Conservation (phyloP, 108 stramenopile species). For the Hondaea fermentalgiana region DNA sequence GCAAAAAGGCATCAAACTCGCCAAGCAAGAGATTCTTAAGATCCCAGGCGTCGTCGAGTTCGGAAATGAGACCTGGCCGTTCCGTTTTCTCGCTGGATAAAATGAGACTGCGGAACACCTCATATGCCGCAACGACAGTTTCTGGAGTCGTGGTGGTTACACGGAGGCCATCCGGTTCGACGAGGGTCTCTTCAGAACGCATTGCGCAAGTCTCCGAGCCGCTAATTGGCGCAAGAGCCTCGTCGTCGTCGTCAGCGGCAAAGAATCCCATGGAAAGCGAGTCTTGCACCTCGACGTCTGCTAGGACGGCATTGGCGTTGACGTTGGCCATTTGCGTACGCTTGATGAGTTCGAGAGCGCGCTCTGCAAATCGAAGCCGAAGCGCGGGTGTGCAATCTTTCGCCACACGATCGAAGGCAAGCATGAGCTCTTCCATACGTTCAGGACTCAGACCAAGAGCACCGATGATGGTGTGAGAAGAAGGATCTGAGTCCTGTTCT, state of each 20-base stretch:
- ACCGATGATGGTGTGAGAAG: not conserved
- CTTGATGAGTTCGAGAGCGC: not conserved
- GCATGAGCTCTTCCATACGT: not conserved
- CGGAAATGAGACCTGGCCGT: not conserved
- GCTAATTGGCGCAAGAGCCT: not conserved
- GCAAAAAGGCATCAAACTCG: not conserved
- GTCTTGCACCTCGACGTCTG: not conserved
- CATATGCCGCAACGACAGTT: not conserved
- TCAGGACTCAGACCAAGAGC: not conserved
- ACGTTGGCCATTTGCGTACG: not conserved
- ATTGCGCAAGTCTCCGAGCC: too few relatives aligned
- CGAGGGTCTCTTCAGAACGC: not conserved
- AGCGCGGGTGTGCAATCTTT: not conserved
- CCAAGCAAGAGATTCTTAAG: not conserved
- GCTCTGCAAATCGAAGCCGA: not conserved
- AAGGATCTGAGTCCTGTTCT: not conserved
- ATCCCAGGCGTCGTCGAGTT: not conserved
- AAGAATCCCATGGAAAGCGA: not conserved
- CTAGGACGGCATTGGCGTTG: not conserved
- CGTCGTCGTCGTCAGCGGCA: slow-evolving; percentile 8
- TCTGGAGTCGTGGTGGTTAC: not conserved
- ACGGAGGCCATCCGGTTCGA: not conserved
- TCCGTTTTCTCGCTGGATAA: not conserved
- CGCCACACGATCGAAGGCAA: not conserved
- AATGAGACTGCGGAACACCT: not conserved